These are phyloP conservation scores for Triadica sebifera DNA, from an alignment of 345 rosid genomes.

Conservation along the genomic window DNA sequence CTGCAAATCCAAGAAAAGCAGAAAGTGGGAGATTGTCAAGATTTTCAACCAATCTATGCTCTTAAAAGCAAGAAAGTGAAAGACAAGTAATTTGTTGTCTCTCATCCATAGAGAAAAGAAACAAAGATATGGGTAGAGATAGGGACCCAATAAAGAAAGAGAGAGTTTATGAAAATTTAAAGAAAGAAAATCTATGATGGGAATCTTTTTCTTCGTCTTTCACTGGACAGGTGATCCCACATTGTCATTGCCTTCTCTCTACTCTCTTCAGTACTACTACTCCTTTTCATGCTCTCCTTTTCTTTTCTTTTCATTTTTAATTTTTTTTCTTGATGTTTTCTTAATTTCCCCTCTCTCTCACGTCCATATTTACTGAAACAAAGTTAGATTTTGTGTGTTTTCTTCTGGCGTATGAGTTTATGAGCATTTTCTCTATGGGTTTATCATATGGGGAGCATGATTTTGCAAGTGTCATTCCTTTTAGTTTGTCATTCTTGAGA, in stretches of 20 bases:
- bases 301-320: slow-evolving; percentile 6
- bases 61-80: slow-evolving; percentile 36
- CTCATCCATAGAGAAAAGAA: slow-evolving; percentile 4
- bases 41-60: slow-evolving; percentile 34
- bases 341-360: slow-evolving; percentile 4
- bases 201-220: slow-evolving; percentile 39
- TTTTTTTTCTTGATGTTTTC: background rate
- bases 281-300: slow-evolving; percentile 41
- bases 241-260: slow-evolving; percentile 27
- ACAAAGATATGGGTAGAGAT: no score
- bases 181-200: slow-evolving; percentile 3
- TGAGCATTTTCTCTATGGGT: slow-evolving; percentile 32
- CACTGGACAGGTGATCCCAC: slow-evolving; percentile 44
- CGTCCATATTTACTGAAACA: slow-evolving; percentile 13
- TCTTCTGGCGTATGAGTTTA: slow-evolving; percentile 14
- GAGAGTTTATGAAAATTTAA: background rate
- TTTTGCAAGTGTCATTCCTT: slow-evolving; percentile 28
- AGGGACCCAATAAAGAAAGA: background rate
- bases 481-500: background rate
- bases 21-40: slow-evolving; percentile 33
- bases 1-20: slow-evolving; percentile 31
- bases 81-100: slow-evolving; percentile 11
- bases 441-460: slow-evolving; percentile 36
- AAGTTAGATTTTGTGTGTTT: slow-evolving; percentile 34
- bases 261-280: slow-evolving; percentile 5